Evolutionary conservation across 2,329 filamentous ascomycete genomes (phyloP), one percentile per base, ranked within the genome.

Genomic region (Talaromyces sp.): DNA sequence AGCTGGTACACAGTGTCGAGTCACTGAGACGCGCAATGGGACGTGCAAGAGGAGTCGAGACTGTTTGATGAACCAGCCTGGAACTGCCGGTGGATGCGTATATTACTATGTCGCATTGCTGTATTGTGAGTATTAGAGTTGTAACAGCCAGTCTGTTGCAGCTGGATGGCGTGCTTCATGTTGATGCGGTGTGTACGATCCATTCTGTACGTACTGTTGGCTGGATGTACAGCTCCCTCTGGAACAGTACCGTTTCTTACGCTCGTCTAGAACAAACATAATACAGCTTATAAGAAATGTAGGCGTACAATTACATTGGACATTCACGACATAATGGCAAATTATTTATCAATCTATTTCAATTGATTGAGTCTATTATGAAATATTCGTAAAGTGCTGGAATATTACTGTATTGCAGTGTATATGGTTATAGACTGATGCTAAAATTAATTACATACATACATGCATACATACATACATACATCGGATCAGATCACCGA

Each of bases 401-500:
- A 7, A 59, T 31, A 3, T 24, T 59, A 59, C 35, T 61, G 57
- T 60, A 60, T 41, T 22, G 57, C 11, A 22, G n/a, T 37, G 14
- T 56, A 56, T 33, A 31, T 33, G 8, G 56, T 59, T n/a, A 19
- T 37, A 27, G 45, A 45, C 39, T 31, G 37, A 27, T 45, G 45
- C 56, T 59, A 59, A 45, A 59, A 59, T 45, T 31, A 59, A 57
- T 57, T 57, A 57, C 52, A 37, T 56, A 56, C 50, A 54, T 54
- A 45, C 41, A 27, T 62, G 56, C 60, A 56, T 57, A 57, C 52
- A 37, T 56, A 56, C 50, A 54, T 54, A 45, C 41, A 27, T 62
- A 62, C 60, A 56, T 57, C 61, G 61, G 61, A 63, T 57, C 50
- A 63, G 61, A 63, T 63, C 61, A 43, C 61, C 61, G 61, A 41